A percentile compares a stretch with the other conserved stretches of the same genome.
Conservation (phyloP, 2,329 filamentous ascomycete genomes). For the Exophiala sideris region DNA sequence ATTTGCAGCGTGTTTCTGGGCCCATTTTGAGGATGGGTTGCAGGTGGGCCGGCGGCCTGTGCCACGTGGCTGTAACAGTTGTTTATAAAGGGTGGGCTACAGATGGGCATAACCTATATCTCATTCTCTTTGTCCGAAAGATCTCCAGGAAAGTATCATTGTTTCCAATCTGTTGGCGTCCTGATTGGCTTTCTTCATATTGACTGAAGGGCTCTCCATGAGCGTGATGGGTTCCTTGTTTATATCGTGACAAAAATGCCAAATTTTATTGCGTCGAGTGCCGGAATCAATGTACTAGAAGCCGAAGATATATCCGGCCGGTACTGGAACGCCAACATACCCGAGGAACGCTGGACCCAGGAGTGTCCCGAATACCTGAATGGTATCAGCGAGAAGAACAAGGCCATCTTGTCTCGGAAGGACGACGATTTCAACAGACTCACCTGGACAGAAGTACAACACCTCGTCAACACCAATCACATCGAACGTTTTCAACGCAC, state of each 20-base stretch:
- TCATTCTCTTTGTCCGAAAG: no score
- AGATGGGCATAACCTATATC: no score
- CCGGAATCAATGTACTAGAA: slow-evolving; percentile 18
- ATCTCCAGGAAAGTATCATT: no score
- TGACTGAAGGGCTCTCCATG: no score
- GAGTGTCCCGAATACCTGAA: slow-evolving; percentile 70
- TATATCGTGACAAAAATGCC: slow-evolving; percentile 17
- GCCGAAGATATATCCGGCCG: slow-evolving; percentile 41
- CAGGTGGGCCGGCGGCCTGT: no score
- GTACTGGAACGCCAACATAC: slow-evolving; percentile 83
- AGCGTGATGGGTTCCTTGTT: no score
- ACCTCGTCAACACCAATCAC: slow-evolving; percentile 63
- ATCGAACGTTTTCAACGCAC: slow-evolving; percentile 74
- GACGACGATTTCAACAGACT: slow-evolving; percentile 63
- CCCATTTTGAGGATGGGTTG: no score
- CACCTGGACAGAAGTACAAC: slow-evolving; percentile 67
- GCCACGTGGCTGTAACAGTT: no score
- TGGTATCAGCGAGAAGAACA: slow-evolving; percentile 65
- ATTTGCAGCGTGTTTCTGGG: no score
- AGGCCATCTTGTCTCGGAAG: slow-evolving; percentile 64
- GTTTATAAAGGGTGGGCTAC: no score
- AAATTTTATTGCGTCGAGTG: slow-evolving; percentile 21
- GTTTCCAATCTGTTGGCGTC: no score
- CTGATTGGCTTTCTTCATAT: no score
- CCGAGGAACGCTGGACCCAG: slow-evolving; percentile 56